Evolutionary conservation across 306 rosid genomes (phyloP), one percentile per base, ranked within the genome.

Genomic region (Castanea crenata): DNA sequence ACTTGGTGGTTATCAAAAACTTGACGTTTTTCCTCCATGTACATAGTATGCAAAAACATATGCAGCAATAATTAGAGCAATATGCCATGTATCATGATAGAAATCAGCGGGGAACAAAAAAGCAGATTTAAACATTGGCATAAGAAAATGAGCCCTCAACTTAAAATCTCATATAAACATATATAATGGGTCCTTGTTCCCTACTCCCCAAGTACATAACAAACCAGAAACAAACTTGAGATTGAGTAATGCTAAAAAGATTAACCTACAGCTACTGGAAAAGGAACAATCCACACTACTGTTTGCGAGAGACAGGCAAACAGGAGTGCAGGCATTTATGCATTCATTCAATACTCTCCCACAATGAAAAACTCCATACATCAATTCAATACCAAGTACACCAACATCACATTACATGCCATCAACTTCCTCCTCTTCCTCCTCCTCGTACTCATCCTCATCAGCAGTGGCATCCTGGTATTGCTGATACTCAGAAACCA

Each of bases 381-480:
- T 58, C 31, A 27, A 25, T 64, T 41, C 46, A 4, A 49, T 6
- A 5, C 1, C 54, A 75, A 62, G 64, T 71, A 14, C 76, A 79
- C 15, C 31, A n/a, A 14, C 15, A 25, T 41, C 46, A 44, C 35
- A 18, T 85, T 61, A 88, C 71, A 83, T 69, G 34, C 86, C 85
- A 34, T 80, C 75, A 10, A 15, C 71, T 27, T 86, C 88, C 27
- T 90, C 89, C 56, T 87, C 92, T 14, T 84, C 88, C 3, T 90
- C 91, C 1, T 86, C 89, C 46, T 83, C 88, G 41, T 88, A 84
- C 4, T 79, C 93, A 56, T 88, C 92, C 68, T 90, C 92, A 58
- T 90, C 94, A 2, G 85, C 90, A 3, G 86, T 88, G 21, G 94
- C 94, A 75, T 90, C 94, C 64, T 90, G 94, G 70, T 90, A 90